Percentiles rank a stretch among this genome's conserved stretches.
Evolutionary conservation across 768 basidiomycete genomes (phyloP).

Genomic region (Termitomyces sp.): DNA sequence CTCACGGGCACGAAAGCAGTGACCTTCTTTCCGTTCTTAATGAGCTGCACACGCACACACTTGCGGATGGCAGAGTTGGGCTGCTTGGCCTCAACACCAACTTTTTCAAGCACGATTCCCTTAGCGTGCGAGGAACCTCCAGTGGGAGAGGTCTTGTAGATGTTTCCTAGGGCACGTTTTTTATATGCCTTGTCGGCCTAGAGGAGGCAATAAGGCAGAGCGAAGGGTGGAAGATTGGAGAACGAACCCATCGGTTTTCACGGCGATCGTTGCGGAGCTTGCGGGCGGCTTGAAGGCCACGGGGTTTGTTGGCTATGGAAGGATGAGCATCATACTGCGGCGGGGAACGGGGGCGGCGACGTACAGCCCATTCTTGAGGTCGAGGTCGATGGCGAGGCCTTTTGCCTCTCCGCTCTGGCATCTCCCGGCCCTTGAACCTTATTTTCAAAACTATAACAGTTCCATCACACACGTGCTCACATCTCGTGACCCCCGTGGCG

Average conservation of each 20-base stretch:
- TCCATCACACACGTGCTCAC: conserved; percentile 15
- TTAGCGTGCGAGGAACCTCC: conserved; percentile 99
- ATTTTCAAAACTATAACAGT: conserved; percentile 40
- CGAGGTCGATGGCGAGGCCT: conserved; percentile 39
- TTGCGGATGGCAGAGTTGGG: conserved; percentile 99
- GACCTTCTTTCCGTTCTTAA: conserved; percentile 99
- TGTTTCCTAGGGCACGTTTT: conserved; percentile 98
- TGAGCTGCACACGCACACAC: conserved; percentile 99
- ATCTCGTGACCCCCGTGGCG: background rate
- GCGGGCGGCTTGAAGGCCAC: conserved; percentile 97
- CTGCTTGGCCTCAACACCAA: conserved; percentile 99
- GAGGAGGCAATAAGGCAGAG: background rate
- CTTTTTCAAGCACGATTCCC: conserved; percentile 99
- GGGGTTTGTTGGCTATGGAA: conserved; percentile 89
- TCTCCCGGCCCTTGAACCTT: conserved; percentile 42
- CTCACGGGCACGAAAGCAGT: conserved; percentile 98
- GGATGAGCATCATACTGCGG: conserved; percentile 8
- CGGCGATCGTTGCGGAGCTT: conserved; percentile 94
- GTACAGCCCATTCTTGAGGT: conserved; percentile 82
- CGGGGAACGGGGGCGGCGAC: conserved; percentile 31
- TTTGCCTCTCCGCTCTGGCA: conserved; percentile 11
- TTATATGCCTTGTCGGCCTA: conserved; percentile 99
- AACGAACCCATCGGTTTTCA: conserved; percentile 93
- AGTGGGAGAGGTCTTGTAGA: conserved; percentile 99
- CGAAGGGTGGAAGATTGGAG: conserved; percentile 2